Conservation (phyloP, 208 protist genomes). For the Acanthamoeba culbertsoni region DNA sequence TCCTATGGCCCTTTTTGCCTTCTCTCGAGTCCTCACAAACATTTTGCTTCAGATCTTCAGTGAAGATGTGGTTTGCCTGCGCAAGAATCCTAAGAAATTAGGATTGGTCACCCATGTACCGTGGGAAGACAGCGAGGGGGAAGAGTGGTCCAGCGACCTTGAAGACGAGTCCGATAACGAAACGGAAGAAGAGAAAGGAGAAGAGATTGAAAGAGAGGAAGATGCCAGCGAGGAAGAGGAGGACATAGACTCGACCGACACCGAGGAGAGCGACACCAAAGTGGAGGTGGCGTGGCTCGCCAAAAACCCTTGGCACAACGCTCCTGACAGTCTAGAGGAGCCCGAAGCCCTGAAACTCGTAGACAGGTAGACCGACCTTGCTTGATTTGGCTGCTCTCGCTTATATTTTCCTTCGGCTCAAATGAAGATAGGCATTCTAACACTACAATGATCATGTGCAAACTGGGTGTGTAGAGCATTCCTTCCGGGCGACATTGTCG, state of each 20-base stretch:
- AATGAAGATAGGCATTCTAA: too few species aligned
- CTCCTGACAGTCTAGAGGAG: neutral
- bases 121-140: neutral
- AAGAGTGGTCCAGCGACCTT: neutral
- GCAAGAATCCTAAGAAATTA: neutral
- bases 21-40: too few species aligned
- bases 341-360: neutral
- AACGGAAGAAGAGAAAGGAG: neutral
- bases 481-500: neutral
- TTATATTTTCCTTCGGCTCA: too few species aligned
- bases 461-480: neutral
- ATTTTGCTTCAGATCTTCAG: neutral
- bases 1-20: too few species aligned
- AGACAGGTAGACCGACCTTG: neutral
- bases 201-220: neutral
- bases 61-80: neutral
- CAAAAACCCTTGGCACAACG: neutral
- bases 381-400: neutral
- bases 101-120: neutral
- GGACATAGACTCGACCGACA: neutral
- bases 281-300: neutral
- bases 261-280: neutral
- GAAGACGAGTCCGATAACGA: neutral
- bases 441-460: too few species aligned
- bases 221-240: neutral